phyloP scores from a whole-genome alignment of 192 early-diverging fungal species.

The Polychytrium aggregatum region DNA sequence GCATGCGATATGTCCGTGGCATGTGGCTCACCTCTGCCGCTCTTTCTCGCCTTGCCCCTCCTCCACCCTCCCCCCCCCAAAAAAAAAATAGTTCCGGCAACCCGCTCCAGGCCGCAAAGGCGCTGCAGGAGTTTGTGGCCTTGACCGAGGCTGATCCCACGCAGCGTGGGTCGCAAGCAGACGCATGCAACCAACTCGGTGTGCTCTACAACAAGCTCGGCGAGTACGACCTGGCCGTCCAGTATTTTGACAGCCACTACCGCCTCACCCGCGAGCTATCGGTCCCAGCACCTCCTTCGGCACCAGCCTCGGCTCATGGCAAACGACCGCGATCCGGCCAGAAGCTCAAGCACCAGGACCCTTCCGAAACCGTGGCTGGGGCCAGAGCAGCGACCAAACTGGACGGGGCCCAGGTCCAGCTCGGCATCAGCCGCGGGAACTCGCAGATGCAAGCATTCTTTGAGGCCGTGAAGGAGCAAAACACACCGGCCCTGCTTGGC shows the following conservation, averaged over 20 bases:
- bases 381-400: constrained; percentile 5
- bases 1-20: too few species aligned
- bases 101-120: constrained; percentile 12
- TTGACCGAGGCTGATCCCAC: constrained; percentile 16
- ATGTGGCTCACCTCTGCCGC: background rate
- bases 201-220: constrained; percentile 30
- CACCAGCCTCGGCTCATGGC: background rate
- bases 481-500: constrained; percentile 9
- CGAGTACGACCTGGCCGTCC: constrained; percentile 20
- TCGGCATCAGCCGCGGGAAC: constrained; percentile 31
- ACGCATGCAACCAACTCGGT: constrained; percentile 39
- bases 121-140: constrained; percentile 23
- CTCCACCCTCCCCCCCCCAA: background rate
- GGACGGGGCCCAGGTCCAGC: constrained; percentile 27
- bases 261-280: constrained; percentile 12
- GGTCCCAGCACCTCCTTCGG: background rate
- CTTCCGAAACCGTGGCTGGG: background rate
- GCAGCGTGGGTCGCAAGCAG: constrained; percentile 19
- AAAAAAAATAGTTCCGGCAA: constrained; percentile 24
- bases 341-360: too few species aligned
- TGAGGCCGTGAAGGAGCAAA: constrained; percentile 9
- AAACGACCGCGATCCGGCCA: background rate
- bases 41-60: background rate
- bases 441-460: constrained; percentile 29
- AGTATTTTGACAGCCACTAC: constrained; percentile 33